A percentile compares a stretch with the other conserved stretches of the same genome.
These are phyloP conservation scores for Acanthamoeba divionensis DNA, from an alignment of 208 protist species.

Conservation along the genomic window DNA sequence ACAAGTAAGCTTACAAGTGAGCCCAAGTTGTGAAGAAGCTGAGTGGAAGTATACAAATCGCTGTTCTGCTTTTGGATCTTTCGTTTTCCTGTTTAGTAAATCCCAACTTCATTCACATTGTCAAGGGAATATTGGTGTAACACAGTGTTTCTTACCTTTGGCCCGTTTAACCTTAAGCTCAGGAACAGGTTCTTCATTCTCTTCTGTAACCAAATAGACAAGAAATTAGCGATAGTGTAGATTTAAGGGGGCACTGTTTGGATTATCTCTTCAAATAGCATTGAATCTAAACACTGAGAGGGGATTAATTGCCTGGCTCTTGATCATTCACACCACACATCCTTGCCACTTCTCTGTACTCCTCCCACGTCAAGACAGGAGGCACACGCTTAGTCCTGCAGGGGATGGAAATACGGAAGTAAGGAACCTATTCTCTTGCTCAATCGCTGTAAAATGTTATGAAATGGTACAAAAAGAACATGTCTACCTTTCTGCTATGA, in stretches of 20 bases:
- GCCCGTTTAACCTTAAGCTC: neutral
- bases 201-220: neutral
- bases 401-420: too few relatives aligned
- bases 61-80: neutral
- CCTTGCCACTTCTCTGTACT: neutral
- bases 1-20: neutral
- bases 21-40: constrained; percentile 49
- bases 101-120: neutral
- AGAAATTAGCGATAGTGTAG: neutral
- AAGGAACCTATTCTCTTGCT: too few relatives aligned
- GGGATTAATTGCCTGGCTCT: neutral
- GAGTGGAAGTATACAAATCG: neutral
- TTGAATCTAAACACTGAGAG: neutral
- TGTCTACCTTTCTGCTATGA: neutral
- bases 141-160: neutral
- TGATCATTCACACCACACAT: neutral
- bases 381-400: neutral
- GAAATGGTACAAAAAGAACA: too few relatives aligned
- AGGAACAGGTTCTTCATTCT: neutral
- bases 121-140: neutral
- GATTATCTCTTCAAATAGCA: neutral
- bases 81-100: neutral
- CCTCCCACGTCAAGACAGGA: neutral
- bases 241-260: neutral
- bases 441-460: too few relatives aligned